A percentile compares a stretch with the other conserved stretches of the same genome.
These are phyloP conservation scores for Gossypium australe DNA, from an alignment of 345 rosid genomes.

Conservation along the genomic window DNA sequence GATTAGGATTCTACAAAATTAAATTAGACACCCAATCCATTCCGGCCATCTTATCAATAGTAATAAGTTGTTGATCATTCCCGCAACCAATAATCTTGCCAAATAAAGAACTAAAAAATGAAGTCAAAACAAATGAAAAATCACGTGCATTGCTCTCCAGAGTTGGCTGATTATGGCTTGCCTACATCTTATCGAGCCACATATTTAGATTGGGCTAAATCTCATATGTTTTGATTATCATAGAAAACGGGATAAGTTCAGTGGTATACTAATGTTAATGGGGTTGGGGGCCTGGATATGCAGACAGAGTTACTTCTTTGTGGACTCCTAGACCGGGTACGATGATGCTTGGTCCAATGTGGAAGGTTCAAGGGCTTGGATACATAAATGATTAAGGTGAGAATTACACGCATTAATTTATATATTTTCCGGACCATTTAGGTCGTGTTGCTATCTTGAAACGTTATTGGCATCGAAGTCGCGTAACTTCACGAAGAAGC, in stretches of 20 bases:
- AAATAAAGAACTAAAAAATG: conserved; percentile 11
- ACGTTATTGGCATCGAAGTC: too few relatives aligned
- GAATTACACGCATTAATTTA: neutral
- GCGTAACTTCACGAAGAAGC: too few relatives aligned
- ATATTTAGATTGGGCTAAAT: conserved; percentile 30
- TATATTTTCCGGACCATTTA: too few relatives aligned
- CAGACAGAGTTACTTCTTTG: neutral
- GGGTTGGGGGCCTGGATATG: too few relatives aligned
- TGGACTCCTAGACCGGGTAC: conserved; percentile 34
- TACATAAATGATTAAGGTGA: neutral
- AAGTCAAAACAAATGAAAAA: conserved; percentile 10
- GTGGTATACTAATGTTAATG: conserved; percentile 15
- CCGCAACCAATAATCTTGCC: too few relatives aligned
- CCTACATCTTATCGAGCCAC: conserved; percentile 22
- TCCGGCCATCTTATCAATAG: too few relatives aligned
- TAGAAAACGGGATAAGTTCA: conserved; percentile 37
- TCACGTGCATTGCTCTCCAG: neutral
- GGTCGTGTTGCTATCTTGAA: too few relatives aligned
- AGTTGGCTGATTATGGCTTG: neutral
- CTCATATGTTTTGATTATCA: conserved; percentile 4
- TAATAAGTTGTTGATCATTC: too few relatives aligned
- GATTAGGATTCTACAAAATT: too few relatives aligned
- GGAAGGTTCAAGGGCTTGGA: neutral
- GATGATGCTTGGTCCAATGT: conserved; percentile 24
- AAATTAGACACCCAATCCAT: too few relatives aligned